Percentiles rank a stretch among this genome's conserved stretches.
Conservation (phyloP, 2,329 filamentous ascomycete genomes). For the Aspergillus glaucus region DNA sequence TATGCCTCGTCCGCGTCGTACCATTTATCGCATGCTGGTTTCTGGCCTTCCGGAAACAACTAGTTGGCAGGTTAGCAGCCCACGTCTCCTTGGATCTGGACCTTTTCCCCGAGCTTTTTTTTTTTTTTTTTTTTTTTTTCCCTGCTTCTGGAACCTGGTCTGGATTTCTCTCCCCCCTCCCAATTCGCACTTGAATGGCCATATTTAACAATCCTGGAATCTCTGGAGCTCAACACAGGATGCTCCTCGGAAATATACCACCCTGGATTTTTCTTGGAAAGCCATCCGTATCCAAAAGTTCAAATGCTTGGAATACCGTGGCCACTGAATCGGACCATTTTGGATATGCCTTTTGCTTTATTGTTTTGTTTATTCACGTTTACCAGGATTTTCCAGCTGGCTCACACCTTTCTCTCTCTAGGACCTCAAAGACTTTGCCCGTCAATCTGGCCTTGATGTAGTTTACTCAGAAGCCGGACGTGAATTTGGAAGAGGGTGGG, state of each 20-base stretch:
- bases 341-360: neutral
- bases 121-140: conserved; percentile 12
- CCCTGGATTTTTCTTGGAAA: neutral
- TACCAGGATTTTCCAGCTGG: conserved; percentile 41
- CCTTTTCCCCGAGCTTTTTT: conserved; percentile 21
- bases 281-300: neutral
- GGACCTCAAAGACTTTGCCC: conserved; percentile 99
- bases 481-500: conserved; percentile 87
- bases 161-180: neutral
- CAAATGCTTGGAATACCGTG: conserved; percentile 4
- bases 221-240: neutral
- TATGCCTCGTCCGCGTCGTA: conserved; percentile 79
- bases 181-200: no score
- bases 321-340: conserved; percentile 13
- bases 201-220: neutral
- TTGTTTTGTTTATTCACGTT: conserved; percentile 2
- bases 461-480: conserved; percentile 96
- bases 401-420: conserved; percentile 77
- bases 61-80: conserved; percentile 93
- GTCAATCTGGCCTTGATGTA: conserved; percentile 92
- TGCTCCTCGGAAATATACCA: neutral
- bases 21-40: conserved; percentile 94
- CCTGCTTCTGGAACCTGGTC: conserved; percentile 2
- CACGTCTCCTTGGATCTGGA: conserved; percentile 11
- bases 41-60: conserved; percentile 95